phyloP scores from a whole-genome alignment of 805 yeast species.

The Pichia eremophila region DNA sequence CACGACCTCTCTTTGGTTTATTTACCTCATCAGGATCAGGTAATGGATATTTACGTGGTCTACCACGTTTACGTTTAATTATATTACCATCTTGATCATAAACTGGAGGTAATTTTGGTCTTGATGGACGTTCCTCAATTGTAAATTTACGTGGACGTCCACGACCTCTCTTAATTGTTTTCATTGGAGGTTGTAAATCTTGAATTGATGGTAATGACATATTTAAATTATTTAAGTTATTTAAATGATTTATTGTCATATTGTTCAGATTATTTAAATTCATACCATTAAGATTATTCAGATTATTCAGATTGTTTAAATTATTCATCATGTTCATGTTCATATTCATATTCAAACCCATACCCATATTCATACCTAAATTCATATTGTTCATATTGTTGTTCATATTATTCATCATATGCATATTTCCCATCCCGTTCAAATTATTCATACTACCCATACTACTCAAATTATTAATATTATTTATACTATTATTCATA shows the following conservation, averaged over 20 bases:
- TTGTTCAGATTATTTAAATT: neutral
- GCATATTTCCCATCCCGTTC: neutral
- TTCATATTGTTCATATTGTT: neutral
- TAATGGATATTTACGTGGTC: conserved; percentile 5
- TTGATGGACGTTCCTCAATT: conserved; percentile 4
- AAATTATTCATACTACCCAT: neutral
- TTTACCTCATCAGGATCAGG: neutral
- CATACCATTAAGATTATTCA: neutral
- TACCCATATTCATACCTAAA: neutral
- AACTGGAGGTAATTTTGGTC: conserved; percentile 3
- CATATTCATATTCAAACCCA: neutral
- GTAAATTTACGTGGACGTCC: conserved; percentile 7
- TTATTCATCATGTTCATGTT: neutral
- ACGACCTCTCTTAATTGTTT: conserved; percentile 6
- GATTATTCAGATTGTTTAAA: neutral
- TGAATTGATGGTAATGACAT: neutral
- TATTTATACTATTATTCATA: neutral
- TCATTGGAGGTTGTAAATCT: neutral
- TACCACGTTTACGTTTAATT: conserved; percentile 4
- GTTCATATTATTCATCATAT: too few species aligned
- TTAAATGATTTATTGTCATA: neutral
- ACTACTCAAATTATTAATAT: neutral
- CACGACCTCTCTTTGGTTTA: neutral
- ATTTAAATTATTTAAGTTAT: neutral
- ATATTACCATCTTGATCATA: conserved; percentile 3